Base-by-base conservation (phyloP, 805 yeast species). In the Candida ipomoeae region DNA sequence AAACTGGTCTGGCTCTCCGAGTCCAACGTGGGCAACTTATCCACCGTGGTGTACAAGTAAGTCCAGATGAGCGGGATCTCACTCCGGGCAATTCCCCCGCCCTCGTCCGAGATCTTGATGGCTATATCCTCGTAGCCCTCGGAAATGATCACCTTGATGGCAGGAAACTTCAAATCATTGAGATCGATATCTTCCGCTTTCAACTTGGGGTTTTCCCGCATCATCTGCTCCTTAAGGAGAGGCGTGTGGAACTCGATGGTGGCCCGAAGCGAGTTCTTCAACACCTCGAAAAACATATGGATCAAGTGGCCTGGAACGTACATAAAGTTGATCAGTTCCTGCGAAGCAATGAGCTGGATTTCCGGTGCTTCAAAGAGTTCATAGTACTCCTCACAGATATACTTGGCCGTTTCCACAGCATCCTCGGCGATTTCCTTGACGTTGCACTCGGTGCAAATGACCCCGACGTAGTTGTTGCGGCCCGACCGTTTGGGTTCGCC, bases 291-390 rank as follows among this genome's bases (percentile, higher is more conserved):
- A 8, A 90, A 69, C 91, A 90, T 89, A 63, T 89, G 97, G 61
- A 87, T 85, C 64, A 89, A 77, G 70, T 89, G 96, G 11, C 96
- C 96, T 2, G 96, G 96, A 11, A 90, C 96, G 63, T 89, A 89
- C 89, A 89, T 87, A 68, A 90, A 89, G 49, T 80, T 80, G 59
- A 89, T 79, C 57, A 68, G 74, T 62, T 87, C 86, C 18, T 81
- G 80, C 17, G 87, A 85, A 54, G 94, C 88, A 55, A 86, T 84
- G 29, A 90, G 72, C 57, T 84, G 83, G 17, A 90, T 91, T 56
- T 85, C 77, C 2, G 96, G 97, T 2, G 95, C 90, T 59, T 88
- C 96, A 63, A 84, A 83, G 14, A 89, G 73, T 3, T 94, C 95
- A 65, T 88, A 89, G 70, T 89, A 88, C 62, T 89, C 96, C 62